Conservation (phyloP, 192 early-diverging fungal genomes). For the Coemansia sp. region DNA sequence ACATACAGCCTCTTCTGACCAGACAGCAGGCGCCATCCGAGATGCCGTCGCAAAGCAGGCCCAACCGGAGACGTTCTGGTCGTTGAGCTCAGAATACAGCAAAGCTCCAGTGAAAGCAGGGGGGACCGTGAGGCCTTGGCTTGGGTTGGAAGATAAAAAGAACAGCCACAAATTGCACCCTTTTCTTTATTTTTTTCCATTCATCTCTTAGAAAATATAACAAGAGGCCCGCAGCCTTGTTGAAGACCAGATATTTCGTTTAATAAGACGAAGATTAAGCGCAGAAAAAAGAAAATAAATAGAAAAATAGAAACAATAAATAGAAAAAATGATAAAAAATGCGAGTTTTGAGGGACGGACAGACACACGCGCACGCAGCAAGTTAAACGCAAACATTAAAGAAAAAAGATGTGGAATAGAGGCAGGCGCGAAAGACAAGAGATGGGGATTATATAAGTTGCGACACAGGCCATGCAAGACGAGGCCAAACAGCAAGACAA, state of each 20-base stretch:
- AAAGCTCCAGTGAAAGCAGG: too few relatives aligned
- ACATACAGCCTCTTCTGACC: conserved; percentile 42
- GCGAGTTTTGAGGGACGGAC: not conserved
- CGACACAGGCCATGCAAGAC: not conserved
- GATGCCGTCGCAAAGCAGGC: not conserved
- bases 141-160: too few relatives aligned
- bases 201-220: too few relatives aligned
- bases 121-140: too few relatives aligned
- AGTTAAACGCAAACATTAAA: conserved; percentile 1
- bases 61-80: not conserved
- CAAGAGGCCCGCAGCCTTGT: too few relatives aligned
- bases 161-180: too few relatives aligned
- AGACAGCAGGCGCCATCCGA: conserved; percentile 13
- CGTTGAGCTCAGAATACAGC: too few relatives aligned
- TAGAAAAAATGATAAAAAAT: not conserved
- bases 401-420: not conserved
- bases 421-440: not conserved
- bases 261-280: not conserved
- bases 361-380: not conserved
- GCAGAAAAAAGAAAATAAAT: not conserved
- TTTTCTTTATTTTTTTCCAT: too few relatives aligned
- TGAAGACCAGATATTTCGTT: not conserved
- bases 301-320: conserved; percentile 6
- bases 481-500: too few relatives aligned
- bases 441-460: not conserved